Percentiles rank a stretch among this genome's conserved stretches.
phyloP scores from a whole-genome alignment of 768 basidiomycete genomes.

The Xerocomellus amylosporus region DNA sequence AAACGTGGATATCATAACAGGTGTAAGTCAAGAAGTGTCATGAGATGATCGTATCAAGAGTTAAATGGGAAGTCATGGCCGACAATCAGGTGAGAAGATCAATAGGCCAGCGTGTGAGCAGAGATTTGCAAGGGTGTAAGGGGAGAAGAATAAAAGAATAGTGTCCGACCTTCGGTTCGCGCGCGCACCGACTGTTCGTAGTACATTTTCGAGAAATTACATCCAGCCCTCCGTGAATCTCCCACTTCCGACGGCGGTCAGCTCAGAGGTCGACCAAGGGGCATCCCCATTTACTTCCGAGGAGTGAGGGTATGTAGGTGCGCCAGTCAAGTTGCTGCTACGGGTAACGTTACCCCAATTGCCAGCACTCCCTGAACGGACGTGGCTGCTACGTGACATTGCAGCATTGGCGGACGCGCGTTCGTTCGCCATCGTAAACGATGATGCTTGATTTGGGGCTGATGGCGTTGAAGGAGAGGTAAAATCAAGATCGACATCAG shows the following conservation, averaged over 20 bases:
- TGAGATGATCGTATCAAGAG: slow-evolving; percentile 28
- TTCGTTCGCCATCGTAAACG: slow-evolving; percentile 38
- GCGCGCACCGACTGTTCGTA: neutral
- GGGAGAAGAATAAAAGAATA: slow-evolving; percentile 19
- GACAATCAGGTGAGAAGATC: slow-evolving; percentile 9
- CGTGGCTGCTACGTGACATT: slow-evolving; percentile 55
- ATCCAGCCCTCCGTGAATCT: slow-evolving; percentile 55
- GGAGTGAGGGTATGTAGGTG: slow-evolving; percentile 52
- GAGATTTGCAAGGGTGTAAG: slow-evolving; percentile 6
- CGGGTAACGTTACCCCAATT: slow-evolving; percentile 71
- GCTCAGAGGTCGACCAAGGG: slow-evolving; percentile 58
- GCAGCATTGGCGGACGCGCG: slow-evolving; percentile 36
- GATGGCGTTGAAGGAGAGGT: slow-evolving; percentile 54
- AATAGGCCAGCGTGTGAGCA: slow-evolving; percentile 7
- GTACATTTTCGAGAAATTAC: slow-evolving; percentile 14
- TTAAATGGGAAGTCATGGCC: slow-evolving; percentile 21
- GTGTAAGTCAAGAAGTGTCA: slow-evolving; percentile 35
- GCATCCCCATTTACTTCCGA: slow-evolving; percentile 52
- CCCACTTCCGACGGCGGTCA: slow-evolving; percentile 45
- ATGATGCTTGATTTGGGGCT: slow-evolving; percentile 42
- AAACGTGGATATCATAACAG: slow-evolving; percentile 39
- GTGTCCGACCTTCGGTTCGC: slow-evolving; percentile 42
- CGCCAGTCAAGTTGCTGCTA: slow-evolving; percentile 47
- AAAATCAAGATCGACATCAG: slow-evolving; percentile 61
- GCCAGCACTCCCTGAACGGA: slow-evolving; percentile 75